Evolutionary conservation across 306 rosid species (phyloP).

Genomic region (Dryas drummondii): DNA sequence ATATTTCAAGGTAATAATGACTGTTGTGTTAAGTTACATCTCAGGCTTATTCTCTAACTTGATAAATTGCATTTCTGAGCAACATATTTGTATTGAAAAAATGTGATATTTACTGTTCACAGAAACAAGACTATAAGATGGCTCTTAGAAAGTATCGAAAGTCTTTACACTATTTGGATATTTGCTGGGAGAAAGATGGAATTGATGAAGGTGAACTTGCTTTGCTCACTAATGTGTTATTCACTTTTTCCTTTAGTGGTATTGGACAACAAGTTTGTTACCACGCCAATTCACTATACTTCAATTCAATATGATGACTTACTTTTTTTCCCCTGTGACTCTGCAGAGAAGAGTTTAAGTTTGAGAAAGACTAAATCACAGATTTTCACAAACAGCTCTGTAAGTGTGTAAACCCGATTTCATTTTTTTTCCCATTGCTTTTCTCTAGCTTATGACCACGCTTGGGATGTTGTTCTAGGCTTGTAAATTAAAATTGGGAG

Average conservation of each 20-base stretch:
- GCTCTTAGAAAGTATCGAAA: conserved; percentile 80
- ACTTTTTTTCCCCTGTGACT: conserved; percentile 17
- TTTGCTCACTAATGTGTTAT: background rate
- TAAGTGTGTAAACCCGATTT: conserved; percentile 38
- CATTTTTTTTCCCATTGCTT: background rate
- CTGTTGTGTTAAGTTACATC: background rate
- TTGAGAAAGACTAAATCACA: conserved; percentile 88
- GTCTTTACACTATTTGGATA: conserved; percentile 76
- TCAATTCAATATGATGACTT: conserved; percentile 6
- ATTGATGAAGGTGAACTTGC: conserved; percentile 65
- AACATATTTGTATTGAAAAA: background rate
- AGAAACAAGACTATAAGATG: conserved; percentile 87
- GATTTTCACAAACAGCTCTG: conserved; percentile 89
- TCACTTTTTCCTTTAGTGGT: background rate
- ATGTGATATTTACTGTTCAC: conserved; percentile 5
- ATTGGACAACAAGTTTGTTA: conserved; percentile 9
- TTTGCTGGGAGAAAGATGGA: conserved; percentile 94
- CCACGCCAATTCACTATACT: background rate
- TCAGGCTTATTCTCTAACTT: background rate
- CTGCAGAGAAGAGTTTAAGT: conserved; percentile 63
- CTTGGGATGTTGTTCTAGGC: conserved; percentile 50
- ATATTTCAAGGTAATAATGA: conserved; percentile 58
- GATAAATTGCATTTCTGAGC: background rate
- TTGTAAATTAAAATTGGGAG: conserved; percentile 85
- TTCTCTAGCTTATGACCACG: background rate